Evolutionary conservation across 1,139 yeast genomes (phyloP), one percentile per base, ranked within the genome.

Genomic region (Blastobotrys ciferrii): DNA sequence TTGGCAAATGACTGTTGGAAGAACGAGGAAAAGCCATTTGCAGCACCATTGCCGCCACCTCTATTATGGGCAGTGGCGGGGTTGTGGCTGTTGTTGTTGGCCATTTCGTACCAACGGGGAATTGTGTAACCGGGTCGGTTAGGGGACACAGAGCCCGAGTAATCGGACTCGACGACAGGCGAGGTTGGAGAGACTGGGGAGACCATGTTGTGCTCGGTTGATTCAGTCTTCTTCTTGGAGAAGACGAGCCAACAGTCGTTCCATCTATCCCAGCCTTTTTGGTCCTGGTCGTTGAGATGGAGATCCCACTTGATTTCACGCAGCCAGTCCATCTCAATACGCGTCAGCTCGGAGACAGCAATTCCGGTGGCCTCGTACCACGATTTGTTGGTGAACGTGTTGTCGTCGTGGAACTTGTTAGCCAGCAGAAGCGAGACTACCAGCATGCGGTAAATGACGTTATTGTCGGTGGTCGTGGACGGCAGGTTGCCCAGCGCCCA

Each of bases 301-400:
- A 69, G 55, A 32, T 61, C 55, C 71, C 72, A 68, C 45, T 60
- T 52, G 47, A 68, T 61, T 18, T 60, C 56, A 38, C 52, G 49
- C 47, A 92, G 75, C 97, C 98, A 92, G 44, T 72, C 74, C 51
- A 78, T 77, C 71, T 92, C 98, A 55, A 80, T 72, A 19, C 67
- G 63, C 60, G 91, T 88, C 53, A 92, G 74, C 35, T 75, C 70
- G 2, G 61, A 61, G 47, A 87, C 74, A 13, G 79, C 71, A 55
- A 92, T 76, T 20, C 95, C 95, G 12, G 97, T 87, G 18, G 97
- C 98, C 49, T 89, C 92, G 42, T 89, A 78, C 98, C 98, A 92
- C 7, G 96, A 88, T 63, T 82, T 82, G 70, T 91, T 92, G 53
- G 96, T 89, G 63, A 92, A 92, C 20, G 98, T 92, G 69, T 91